Evolutionary conservation across 345 rosid genomes (phyloP).

Genomic region (Aquilaria yunnanensis): DNA sequence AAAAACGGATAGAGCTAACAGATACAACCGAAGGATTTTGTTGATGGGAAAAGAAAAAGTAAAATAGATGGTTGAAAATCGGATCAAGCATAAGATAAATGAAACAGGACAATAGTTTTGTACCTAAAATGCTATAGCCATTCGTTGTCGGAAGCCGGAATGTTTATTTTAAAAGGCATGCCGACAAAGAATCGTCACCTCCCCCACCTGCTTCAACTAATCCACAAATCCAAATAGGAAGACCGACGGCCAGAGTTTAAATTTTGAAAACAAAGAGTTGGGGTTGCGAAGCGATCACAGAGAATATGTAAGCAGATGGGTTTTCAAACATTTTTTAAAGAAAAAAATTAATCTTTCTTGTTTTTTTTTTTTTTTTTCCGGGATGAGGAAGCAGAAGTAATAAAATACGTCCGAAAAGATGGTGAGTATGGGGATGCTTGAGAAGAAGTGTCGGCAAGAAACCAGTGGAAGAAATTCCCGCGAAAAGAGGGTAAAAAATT

Average conservation of each 20-base stretch:
- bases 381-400: not conserved
- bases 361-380: not conserved
- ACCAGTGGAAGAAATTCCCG: slow-evolving; percentile 14
- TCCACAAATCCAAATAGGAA: not conserved
- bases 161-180: slow-evolving; percentile 28
- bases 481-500: slow-evolving; percentile 20
- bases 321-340: not conserved
- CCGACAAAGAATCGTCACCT: slow-evolving; percentile 33
- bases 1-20: slow-evolving; percentile 6
- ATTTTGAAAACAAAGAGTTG: slow-evolving; percentile 1
- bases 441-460: slow-evolving; percentile 49
- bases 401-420: not conserved
- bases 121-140: slow-evolving; percentile 26
- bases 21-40: slow-evolving; percentile 10
- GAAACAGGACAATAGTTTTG: slow-evolving; percentile 22
- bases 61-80: slow-evolving; percentile 9
- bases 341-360: not conserved
- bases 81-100: slow-evolving; percentile 22
- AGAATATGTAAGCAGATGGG: slow-evolving; percentile 14
- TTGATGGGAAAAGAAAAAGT: slow-evolving; percentile 4
- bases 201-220: slow-evolving; percentile 32
- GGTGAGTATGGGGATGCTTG: slow-evolving; percentile 1
- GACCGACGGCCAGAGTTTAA: not conserved
- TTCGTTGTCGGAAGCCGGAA: slow-evolving; percentile 7
- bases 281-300: slow-evolving; percentile 10